A percentile compares a stretch with the other conserved stretches of the same genome.
Evolutionary conservation across 441 rosid species (phyloP).

Genomic region (Bruguiera hainesii): DNA sequence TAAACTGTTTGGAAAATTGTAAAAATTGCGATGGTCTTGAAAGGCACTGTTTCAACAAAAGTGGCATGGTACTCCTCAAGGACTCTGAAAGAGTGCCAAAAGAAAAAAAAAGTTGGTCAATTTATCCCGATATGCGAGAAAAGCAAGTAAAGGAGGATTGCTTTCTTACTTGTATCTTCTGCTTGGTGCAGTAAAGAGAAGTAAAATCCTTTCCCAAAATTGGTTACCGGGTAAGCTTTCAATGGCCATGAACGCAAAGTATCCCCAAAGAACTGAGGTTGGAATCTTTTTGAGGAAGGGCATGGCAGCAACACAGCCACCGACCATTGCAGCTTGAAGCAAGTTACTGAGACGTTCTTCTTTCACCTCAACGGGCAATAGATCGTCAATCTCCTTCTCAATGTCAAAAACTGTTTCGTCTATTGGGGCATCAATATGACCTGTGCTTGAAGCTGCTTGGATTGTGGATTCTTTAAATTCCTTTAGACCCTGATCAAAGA

Average conservation of each 20-base stretch:
- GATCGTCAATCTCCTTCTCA: slow-evolving; percentile 88
- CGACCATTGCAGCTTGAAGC: slow-evolving; percentile 81
- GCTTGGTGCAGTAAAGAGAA: slow-evolving; percentile 90
- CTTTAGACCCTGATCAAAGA: slow-evolving; percentile 51
- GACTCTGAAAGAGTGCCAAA: slow-evolving; percentile 45
- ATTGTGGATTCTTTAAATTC: slow-evolving; percentile 79
- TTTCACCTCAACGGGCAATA: slow-evolving; percentile 88
- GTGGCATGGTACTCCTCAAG: slow-evolving; percentile 87
- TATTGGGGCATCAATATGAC: slow-evolving; percentile 69
- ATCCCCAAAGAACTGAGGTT: slow-evolving; percentile 94
- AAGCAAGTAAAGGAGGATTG: background rate
- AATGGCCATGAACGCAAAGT: slow-evolving; percentile 94
- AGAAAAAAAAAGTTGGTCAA: too few species aligned
- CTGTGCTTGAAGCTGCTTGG: slow-evolving; percentile 69
- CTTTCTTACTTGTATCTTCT: slow-evolving; percentile 75
- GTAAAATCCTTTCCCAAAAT: slow-evolving; percentile 87
- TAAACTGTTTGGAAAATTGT: slow-evolving; percentile 71
- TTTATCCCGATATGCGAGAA: background rate
- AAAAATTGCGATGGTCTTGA: slow-evolving; percentile 67
- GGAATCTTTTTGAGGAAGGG: slow-evolving; percentile 89
- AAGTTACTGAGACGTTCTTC: slow-evolving; percentile 85
- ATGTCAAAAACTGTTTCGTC: slow-evolving; percentile 85
- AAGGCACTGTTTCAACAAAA: slow-evolving; percentile 91
- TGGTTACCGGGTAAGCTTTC: slow-evolving; percentile 95
- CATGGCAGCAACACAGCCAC: slow-evolving; percentile 94